These are phyloP conservation scores for Iris macrosiphon DNA, from an alignment of 106 monocot genomes.

Conservation along the genomic window DNA sequence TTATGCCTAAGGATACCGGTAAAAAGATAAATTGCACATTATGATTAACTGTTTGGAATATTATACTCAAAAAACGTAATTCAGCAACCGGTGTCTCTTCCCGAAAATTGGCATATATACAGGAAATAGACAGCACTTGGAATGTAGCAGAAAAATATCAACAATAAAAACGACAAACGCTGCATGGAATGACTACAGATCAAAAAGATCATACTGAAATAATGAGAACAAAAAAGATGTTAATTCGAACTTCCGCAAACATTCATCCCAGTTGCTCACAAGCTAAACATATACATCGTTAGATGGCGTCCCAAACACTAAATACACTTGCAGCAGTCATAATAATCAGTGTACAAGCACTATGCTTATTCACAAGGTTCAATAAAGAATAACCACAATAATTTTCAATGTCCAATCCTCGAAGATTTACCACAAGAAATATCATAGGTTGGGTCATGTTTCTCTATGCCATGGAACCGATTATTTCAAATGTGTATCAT, in stretches of 20 bases:
- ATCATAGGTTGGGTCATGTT: neutral
- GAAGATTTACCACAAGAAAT: too few species aligned
- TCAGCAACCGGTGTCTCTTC: too few species aligned
- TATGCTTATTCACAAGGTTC: too few species aligned
- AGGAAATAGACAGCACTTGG: neutral
- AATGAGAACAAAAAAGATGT: neutral
- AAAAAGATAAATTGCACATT: neutral
- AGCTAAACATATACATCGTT: neutral
- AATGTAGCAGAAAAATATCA: neutral
- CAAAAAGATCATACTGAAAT: too few species aligned
- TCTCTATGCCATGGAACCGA: neutral
- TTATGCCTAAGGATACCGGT: constrained; percentile 27
- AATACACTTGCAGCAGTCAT: neutral
- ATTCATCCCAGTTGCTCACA: neutral
- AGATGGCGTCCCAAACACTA: neutral
- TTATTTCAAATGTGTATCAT: neutral
- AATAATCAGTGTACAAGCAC: neutral
- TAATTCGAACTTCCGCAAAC: neutral
- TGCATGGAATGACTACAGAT: too few species aligned
- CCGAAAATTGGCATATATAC: neutral
- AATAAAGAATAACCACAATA: too few species aligned
- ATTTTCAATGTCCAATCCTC: too few species aligned
- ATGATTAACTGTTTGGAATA: neutral
- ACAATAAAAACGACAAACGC: neutral
- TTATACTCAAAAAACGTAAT: neutral